phyloP scores from a whole-genome alignment of 257 asterid genomes.

The Paraleonurus japonicus region DNA sequence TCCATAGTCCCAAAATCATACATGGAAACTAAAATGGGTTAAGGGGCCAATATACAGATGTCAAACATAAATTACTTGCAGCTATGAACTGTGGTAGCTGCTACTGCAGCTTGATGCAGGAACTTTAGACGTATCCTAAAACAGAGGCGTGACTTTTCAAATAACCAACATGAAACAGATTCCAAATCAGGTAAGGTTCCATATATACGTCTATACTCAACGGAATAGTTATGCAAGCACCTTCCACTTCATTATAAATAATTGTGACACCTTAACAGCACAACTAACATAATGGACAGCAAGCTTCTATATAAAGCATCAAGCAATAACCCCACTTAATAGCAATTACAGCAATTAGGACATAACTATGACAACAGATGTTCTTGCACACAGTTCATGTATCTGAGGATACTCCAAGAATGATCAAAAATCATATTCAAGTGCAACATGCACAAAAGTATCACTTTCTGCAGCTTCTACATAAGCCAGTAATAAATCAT shows the following conservation, averaged over 20 bases:
- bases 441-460: slow-evolving; percentile 6
- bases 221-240: background rate
- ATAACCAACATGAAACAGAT: slow-evolving; percentile 13
- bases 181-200: background rate
- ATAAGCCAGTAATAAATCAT: background rate
- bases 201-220: slow-evolving; percentile 10
- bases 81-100: background rate
- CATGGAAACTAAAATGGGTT: background rate
- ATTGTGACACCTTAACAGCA: slow-evolving; percentile 8
- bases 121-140: slow-evolving; percentile 6
- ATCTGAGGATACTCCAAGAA: slow-evolving; percentile 15
- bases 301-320: slow-evolving; percentile 10
- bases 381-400: slow-evolving; percentile 3
- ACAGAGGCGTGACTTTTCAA: background rate
- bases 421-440: background rate
- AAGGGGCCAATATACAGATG: slow-evolving; percentile 2
- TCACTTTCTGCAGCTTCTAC: slow-evolving; percentile 8
- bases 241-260: slow-evolving; percentile 11
- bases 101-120: background rate
- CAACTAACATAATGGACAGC: slow-evolving; percentile 3
- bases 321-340: background rate
- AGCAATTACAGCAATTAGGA: slow-evolving; percentile 2
- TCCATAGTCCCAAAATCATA: background rate
- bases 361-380: slow-evolving; percentile 15
- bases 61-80: slow-evolving; percentile 8